Base-by-base conservation (phyloP, 1,284 basidiomycete species). In the Cutaneotrichosporon cutaneum region DNA sequence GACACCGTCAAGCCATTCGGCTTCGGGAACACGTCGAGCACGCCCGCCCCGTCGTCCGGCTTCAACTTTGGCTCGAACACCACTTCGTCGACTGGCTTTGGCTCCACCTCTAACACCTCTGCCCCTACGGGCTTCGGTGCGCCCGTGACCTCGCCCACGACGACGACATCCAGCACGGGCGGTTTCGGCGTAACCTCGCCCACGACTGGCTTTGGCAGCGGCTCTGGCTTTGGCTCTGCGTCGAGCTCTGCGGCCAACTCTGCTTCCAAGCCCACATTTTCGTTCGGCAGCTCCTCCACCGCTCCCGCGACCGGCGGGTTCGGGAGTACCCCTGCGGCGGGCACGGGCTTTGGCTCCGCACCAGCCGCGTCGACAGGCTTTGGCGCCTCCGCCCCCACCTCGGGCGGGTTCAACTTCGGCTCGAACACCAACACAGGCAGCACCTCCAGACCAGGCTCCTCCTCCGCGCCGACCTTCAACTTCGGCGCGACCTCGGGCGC, bases 221-320 rank as follows among this genome's bases (percentile, higher is more conserved):
- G 24, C 10, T 60, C 54, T 35, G 42, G 54, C 51, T 57, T 48
- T 32, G 42, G 22, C 22, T 8, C 30, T 16, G 24, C 36, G 10
- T 16, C 60, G 9, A 24, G 26, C 11, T 10, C 50, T 13, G 27
- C 53, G 14, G 13, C 27, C 35, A 58, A 58, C 39, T 53, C 59
- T 0, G 53, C 60, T 7, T 33, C 51, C 51, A 60, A 51, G 27
- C 47, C 57, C 0, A 32, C 55, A 32, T 61, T 62, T 30, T 45
- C 56, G 21, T 59, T 62, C 26, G 61, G 61, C 22, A 11, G 24
- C n/a, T 32, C 59, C 16, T 47, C 60, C 1, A 47, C 56, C 11
- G 21, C 47, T 0, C 45, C 51, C 1, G 39, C 50, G 10, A 16
- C 33, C 14, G 21, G 26, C 26, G 42, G 42, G 33, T 58, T 52